Conservation (phyloP, 2,329 filamentous ascomycete species). For the Pseudogymnoascus sp. region DNA sequence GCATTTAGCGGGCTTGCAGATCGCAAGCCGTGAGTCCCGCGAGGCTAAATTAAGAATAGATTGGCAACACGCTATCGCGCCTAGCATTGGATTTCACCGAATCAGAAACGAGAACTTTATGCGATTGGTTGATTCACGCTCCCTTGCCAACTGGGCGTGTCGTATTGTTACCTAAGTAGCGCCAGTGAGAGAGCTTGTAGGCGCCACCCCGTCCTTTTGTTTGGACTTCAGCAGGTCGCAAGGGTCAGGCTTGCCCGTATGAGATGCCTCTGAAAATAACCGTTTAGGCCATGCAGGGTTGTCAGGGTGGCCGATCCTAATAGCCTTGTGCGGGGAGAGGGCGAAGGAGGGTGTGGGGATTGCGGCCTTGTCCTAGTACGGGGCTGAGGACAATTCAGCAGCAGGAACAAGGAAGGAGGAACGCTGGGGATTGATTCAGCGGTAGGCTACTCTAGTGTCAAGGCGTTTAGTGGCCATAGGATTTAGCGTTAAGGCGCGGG, state of each 20-base stretch:
- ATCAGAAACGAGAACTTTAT: neutral
- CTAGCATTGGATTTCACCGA: neutral
- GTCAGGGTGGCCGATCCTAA: neutral
- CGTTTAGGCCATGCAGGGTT: neutral
- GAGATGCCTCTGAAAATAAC: neutral
- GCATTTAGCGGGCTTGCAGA: neutral
- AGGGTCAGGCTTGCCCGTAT: neutral
- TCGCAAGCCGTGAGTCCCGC: neutral
- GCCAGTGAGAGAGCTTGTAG: neutral
- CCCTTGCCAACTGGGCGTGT: neutral
- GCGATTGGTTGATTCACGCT: neutral
- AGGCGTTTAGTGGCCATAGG: neutral
- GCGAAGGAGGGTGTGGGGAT: neutral
- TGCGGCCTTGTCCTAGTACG: neutral
- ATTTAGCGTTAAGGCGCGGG: neutral
- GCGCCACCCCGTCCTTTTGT: neutral
- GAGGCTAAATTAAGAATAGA: slow-evolving; percentile 1
- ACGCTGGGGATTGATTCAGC: neutral
- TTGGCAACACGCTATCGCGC: neutral
- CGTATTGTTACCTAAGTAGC: neutral
- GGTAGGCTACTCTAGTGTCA: neutral
- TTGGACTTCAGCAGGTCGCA: neutral
- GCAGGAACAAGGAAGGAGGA: neutral
- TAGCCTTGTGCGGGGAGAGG: neutral
- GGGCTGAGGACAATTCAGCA: neutral